A percentile compares a stretch with the other conserved stretches of the same genome.
Evolutionary conservation across 2,329 filamentous ascomycete genomes (phyloP).

Genomic region (Onygenales sp.): DNA sequence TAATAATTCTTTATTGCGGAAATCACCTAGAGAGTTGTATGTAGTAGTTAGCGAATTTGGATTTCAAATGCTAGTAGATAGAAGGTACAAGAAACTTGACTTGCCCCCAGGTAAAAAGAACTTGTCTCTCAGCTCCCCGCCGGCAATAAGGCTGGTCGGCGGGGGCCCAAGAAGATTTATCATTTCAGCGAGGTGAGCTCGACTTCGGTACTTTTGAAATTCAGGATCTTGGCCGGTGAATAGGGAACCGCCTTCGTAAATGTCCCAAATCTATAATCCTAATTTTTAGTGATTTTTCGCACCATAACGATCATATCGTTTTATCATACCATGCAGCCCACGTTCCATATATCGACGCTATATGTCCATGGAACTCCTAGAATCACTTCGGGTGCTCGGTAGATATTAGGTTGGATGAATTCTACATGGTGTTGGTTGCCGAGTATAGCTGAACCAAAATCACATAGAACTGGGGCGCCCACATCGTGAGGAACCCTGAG

Average conservation of each 20-base stretch:
- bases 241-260: constrained; percentile 38
- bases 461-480: constrained; percentile 36
- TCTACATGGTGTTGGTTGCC: constrained; percentile 24
- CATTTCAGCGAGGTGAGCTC: constrained; percentile 42
- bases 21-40: constrained; percentile 17
- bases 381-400: constrained; percentile 38
- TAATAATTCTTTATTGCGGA: constrained; percentile 15
- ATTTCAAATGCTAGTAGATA: not conserved
- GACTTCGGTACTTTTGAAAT: constrained; percentile 30
- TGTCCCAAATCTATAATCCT: constrained; percentile 36
- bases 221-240: constrained; percentile 36
- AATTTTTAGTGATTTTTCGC: constrained; percentile 7
- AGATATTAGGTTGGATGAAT: constrained; percentile 21
- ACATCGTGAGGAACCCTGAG: constrained; percentile 24
- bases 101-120: constrained; percentile 33
- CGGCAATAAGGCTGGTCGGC: constrained; percentile 25
- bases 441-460: constrained; percentile 39
- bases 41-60: not conserved
- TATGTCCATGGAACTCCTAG: constrained; percentile 38
- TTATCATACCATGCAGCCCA: constrained; percentile 39
- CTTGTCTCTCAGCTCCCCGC: constrained; percentile 21
- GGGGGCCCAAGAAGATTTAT: constrained; percentile 37
- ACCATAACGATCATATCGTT: constrained; percentile 2
- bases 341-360: constrained; percentile 44
- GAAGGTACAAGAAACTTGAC: not conserved